Base-by-base conservation (phyloP, 139 green algal species). In the Dunaliella sp. region DNA sequence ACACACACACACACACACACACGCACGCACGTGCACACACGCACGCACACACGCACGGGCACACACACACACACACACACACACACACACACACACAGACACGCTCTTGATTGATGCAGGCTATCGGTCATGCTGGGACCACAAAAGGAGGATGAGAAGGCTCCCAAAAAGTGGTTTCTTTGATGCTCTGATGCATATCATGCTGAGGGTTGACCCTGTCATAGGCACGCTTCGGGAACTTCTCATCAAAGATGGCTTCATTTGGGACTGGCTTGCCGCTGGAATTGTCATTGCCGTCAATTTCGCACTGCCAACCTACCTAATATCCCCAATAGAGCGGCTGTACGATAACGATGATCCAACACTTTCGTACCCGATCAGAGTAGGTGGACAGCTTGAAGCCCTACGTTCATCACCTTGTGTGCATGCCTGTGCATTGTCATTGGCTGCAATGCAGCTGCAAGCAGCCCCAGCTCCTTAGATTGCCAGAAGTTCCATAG, bases 231-330 rank as follows among this genome's bases (percentile, higher is more conserved):
- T n/a, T n/a, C n/a, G n/a, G n/a, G n/a, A n/a, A n/a, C n/a, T n/a
- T n/a, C n/a, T n/a, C n/a, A n/a, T n/a, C n/a, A 33, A 81, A 2
- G 76, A 81, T 81, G 76, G 76, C 30, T 81, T 38, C 31, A 31
- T 36, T 12, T 81, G 76, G 76, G 76, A 81, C n/a, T 81, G 76
- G 76, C n/a, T 34, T 28, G 30, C 30, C 36, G 76, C 76, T 22
- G 76, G 76, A 1, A 36, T 81, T 36, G n/a, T 34, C 22, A 81
- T 81, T n/a, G 34, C 37, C 76, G 37, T 81, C 30, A 81, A 81
- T 31, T 34, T 38, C 31, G 30, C 37, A 1, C 12, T 81, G 30
- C 76, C 76, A 38, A 37, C 34, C n/a, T 33, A 38, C 7, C 12
- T 34, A 22, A 81, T 81, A 38, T 1, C 33, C 28, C 76, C 31